phyloP scores from a whole-genome alignment of 78 protist species.

The Mantamonas sphyraenae region DNA sequence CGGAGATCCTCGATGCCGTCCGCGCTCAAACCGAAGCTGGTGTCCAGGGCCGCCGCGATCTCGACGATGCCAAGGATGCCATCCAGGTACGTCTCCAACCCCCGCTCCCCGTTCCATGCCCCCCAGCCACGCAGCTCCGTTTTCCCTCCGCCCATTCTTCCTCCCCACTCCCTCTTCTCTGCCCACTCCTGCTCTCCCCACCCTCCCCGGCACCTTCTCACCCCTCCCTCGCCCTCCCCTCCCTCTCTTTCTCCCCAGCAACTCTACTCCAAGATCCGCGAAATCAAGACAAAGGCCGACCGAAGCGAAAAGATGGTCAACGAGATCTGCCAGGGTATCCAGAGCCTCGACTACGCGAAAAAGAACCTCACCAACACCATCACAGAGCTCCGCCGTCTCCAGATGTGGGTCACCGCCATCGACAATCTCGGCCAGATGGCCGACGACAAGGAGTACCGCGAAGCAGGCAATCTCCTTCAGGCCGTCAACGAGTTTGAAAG shows the following conservation, averaged over 20 bases:
- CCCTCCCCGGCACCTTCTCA: no score
- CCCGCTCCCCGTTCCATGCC: no score
- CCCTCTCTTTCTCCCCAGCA: no score
- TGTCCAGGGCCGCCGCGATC: background rate
- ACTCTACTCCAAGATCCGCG: slow-evolving; percentile 20
- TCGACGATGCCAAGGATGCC: background rate
- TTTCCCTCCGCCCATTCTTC: no score
- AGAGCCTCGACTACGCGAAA: slow-evolving; percentile 49
- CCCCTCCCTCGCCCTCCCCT: no score
- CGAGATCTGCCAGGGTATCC: slow-evolving; percentile 46
- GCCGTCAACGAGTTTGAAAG: slow-evolving; percentile 5
- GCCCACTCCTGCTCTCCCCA: no score
- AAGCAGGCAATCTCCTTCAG: background rate
- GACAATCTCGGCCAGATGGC: background rate
- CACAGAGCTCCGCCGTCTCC: slow-evolving; percentile 24
- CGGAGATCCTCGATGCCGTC: background rate
- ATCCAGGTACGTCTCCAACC: no score
- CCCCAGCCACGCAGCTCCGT: no score
- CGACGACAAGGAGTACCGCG: background rate
- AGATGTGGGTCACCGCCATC: slow-evolving; percentile 14
- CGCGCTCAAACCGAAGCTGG: background rate
- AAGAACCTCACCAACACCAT: slow-evolving; percentile 31
- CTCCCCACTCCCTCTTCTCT: no score
- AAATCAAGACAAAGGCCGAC: slow-evolving; percentile 33
- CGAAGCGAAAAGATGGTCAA: slow-evolving; percentile 41